phyloP scores from a whole-genome alignment of 139 green algal genomes.

The Parachlorella kessleri region DNA sequence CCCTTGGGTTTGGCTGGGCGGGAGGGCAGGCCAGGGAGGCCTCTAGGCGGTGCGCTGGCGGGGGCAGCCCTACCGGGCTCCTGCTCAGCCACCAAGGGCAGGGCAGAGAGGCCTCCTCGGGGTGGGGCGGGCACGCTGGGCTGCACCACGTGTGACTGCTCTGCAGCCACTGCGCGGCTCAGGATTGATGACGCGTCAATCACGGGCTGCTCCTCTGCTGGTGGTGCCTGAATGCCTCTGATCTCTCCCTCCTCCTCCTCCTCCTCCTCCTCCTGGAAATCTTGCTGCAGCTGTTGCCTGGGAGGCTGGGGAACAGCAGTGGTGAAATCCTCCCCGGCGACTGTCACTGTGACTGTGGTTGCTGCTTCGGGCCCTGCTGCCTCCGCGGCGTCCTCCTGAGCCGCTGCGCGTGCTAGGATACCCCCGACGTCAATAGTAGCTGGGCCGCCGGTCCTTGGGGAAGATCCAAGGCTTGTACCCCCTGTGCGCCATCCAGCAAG shows the following conservation, averaged over 20 bases:
- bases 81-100: too few species aligned
- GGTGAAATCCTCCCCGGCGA: too few species aligned
- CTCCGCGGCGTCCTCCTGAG: neutral
- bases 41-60: neutral
- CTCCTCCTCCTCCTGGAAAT: too few species aligned
- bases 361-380: too few species aligned
- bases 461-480: neutral
- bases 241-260: too few species aligned
- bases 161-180: neutral
- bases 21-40: neutral
- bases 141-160: neutral
- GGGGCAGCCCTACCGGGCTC: too few species aligned
- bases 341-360: too few species aligned
- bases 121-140: neutral
- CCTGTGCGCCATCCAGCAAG: too few species aligned
- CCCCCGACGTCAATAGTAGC: neutral
- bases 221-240: too few species aligned
- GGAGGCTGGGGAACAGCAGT: too few species aligned
- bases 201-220: neutral
- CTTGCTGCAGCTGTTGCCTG: too few species aligned
- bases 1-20: conserved; percentile 3
- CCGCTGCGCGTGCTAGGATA: neutral
- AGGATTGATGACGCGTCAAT: neutral
- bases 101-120: neutral
- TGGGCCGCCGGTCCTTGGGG: too few species aligned